These are phyloP conservation scores for Tieghemostelium lacteum DNA, from an alignment of 78 protist genomes.

Conservation along the genomic window DNA sequence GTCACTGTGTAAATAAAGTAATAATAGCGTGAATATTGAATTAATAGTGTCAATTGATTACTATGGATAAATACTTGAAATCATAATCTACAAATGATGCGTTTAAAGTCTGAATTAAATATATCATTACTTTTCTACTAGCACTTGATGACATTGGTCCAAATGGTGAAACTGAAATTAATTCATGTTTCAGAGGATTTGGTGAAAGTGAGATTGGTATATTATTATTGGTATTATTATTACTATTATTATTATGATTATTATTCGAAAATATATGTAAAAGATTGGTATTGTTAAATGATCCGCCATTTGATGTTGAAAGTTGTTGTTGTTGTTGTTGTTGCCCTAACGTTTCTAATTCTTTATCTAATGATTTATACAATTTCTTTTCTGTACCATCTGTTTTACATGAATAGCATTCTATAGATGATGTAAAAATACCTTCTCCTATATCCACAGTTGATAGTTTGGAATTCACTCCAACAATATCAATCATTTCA, in stretches of 20 bases:
- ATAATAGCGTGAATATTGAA: too few species aligned
- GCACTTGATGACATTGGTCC: conserved; percentile 54
- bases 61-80: conserved; percentile 1
- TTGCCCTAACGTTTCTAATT: conserved; percentile 16
- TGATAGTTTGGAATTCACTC: conserved; percentile 19
- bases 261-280: too few species aligned
- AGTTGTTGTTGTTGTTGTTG: not conserved
- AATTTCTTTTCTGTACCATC: conserved; percentile 70
- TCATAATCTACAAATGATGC: conserved; percentile 79
- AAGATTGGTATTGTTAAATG: not conserved
- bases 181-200: not conserved
- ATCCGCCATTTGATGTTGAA: not conserved
- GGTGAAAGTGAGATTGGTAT: not conserved
- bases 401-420: conserved; percentile 56
- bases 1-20: not conserved
- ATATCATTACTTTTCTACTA: conserved; percentile 70
- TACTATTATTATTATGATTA: not conserved
- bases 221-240: not conserved
- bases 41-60: too few species aligned
- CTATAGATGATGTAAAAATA: conserved; percentile 19
- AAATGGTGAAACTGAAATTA: conserved; percentile 47
- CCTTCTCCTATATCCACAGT: conserved; percentile 37
- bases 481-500: conserved; percentile 38
- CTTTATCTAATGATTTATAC: conserved; percentile 54
- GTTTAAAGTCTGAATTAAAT: conserved; percentile 61